phyloP scores from a whole-genome alignment of 371 early-diverging fungal genomes.

The Umbelopsis sp. region DNA sequence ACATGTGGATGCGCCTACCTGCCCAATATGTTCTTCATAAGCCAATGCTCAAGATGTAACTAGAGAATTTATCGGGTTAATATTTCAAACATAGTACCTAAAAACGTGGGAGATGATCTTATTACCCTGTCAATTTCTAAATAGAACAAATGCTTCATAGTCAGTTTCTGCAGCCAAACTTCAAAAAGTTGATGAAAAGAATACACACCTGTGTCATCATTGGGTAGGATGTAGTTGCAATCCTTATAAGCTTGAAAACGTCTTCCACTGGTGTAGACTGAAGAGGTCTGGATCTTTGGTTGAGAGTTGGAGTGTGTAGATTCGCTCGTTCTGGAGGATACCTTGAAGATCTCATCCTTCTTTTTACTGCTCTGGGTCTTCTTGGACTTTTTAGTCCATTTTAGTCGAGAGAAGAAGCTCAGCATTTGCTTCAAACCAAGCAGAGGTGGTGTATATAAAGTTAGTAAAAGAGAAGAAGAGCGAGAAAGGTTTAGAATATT shows the following conservation, averaged over 20 bases:
- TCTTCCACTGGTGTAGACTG: constrained; percentile 35
- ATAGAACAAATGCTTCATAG: not conserved
- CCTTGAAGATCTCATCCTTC: not conserved
- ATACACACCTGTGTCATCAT: constrained; percentile 46
- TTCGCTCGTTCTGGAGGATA: not conserved
- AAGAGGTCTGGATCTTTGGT: not conserved
- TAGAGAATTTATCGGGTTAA: not conserved
- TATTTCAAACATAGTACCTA: not conserved
- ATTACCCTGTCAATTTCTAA: not conserved
- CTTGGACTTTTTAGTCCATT: not conserved
- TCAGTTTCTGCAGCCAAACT: not conserved
- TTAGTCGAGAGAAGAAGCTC: not conserved
- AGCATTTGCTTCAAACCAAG: not conserved
- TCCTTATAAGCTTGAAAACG: constrained; percentile 47
- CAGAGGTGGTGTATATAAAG: not conserved
- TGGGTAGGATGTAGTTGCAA: constrained; percentile 54
- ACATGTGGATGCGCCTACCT: no score
- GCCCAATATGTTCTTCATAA: constrained; percentile 30
- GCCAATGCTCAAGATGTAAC: constrained; percentile 25
- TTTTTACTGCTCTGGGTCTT: not conserved
- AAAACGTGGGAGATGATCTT: not conserved
- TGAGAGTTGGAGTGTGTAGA: not conserved
- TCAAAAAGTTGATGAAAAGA: not conserved
- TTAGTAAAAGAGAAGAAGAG: not conserved
- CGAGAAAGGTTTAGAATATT: no score